These are phyloP conservation scores for Spiraea crenata DNA, from an alignment of 331 rosid species.

Conservation along the genomic window DNA sequence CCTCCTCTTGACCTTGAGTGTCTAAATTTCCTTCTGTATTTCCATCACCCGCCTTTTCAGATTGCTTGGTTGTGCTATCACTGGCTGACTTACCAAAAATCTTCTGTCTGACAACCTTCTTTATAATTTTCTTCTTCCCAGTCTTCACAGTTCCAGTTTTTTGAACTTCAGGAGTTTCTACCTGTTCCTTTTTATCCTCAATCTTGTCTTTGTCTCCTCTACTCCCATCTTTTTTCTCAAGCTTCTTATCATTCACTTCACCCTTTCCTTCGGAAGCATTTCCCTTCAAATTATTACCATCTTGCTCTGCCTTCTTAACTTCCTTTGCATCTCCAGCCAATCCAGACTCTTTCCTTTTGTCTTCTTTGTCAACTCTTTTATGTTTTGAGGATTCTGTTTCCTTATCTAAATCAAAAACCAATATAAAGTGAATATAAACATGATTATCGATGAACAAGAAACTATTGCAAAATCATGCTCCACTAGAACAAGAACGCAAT, in stretches of 20 bases:
- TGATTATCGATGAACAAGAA: slow-evolving; percentile 1
- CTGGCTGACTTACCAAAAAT: slow-evolving; percentile 45
- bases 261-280: slow-evolving; percentile 43
- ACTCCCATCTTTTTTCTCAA: slow-evolving; percentile 35
- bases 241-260: slow-evolving; percentile 38
- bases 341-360: slow-evolving; percentile 51
- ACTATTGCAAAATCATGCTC: slow-evolving; percentile 13
- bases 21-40: slow-evolving; percentile 38
- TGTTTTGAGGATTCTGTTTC: slow-evolving; percentile 31
- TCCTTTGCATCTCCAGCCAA: slow-evolving; percentile 48
- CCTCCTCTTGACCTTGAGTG: slow-evolving; percentile 36
- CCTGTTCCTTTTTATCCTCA: slow-evolving; percentile 50
- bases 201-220: slow-evolving; percentile 40
- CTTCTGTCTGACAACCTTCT: slow-evolving; percentile 80
- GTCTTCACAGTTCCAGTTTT: slow-evolving; percentile 50
- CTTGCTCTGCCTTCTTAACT: slow-evolving; percentile 51
- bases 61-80: slow-evolving; percentile 43
- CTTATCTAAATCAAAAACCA: slow-evolving; percentile 35
- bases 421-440: slow-evolving; percentile 13
- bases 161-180: slow-evolving; percentile 44
- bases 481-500: neutral
- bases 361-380: slow-evolving; percentile 41
- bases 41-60: slow-evolving; percentile 30
- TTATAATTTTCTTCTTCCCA: slow-evolving; percentile 77
- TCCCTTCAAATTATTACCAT: slow-evolving; percentile 41